These are phyloP conservation scores for Pseudonitzschia multiseries DNA, from an alignment of 108 stramenopile genomes.

Conservation along the genomic window DNA sequence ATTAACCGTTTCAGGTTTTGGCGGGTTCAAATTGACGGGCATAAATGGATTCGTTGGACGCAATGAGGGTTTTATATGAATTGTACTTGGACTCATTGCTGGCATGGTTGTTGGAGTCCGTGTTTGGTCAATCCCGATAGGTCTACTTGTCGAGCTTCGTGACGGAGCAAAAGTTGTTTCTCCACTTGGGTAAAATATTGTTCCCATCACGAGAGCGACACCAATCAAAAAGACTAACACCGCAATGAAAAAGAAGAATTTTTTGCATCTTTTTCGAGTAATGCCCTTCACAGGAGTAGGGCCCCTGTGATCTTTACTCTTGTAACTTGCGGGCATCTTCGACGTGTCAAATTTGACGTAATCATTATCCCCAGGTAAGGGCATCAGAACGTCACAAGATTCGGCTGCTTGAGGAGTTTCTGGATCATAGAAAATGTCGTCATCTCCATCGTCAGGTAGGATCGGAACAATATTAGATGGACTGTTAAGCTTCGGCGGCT, in stretches of 20 bases:
- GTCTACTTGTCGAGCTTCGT: background rate
- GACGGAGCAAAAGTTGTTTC: background rate
- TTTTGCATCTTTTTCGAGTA: constrained; percentile 9
- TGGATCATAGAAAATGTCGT: background rate
- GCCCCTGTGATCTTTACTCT: background rate
- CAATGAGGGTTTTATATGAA: background rate
- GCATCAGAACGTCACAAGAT: background rate
- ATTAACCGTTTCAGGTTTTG: background rate
- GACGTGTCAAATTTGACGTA: background rate
- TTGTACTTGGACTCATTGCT: background rate
- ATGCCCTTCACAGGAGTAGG: background rate
- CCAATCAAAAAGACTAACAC: background rate
- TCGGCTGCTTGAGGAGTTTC: background rate
- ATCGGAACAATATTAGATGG: constrained; percentile 3
- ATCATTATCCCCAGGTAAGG: background rate
- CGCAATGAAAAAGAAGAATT: background rate
- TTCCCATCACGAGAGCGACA: constrained; percentile 2
- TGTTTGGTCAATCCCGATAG: background rate
- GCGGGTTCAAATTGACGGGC: background rate
- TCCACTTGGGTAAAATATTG: background rate
- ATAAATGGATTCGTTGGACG: background rate
- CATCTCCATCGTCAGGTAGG: constrained; percentile 1
- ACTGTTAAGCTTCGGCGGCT: background rate
- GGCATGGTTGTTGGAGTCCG: background rate
- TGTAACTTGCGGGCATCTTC: background rate